These are phyloP conservation scores for Candida sanyiensis DNA, from an alignment of 805 yeast species.

Conservation along the genomic window DNA sequence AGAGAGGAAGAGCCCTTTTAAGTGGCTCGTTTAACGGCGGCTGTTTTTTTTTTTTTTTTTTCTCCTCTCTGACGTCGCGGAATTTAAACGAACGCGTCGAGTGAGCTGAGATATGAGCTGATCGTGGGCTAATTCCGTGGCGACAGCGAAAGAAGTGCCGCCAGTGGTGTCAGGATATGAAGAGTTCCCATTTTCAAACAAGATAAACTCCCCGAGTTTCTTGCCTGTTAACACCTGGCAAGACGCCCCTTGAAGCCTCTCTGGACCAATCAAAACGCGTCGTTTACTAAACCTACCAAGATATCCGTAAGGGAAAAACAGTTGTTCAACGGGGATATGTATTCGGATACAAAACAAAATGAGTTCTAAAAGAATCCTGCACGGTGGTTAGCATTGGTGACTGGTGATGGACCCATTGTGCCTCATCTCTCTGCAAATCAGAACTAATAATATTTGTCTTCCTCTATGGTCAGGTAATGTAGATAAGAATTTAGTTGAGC, in stretches of 20 bases:
- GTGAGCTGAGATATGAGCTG: slow-evolving; percentile 4
- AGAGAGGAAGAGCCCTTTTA: neutral
- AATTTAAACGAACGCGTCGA: slow-evolving; percentile 1
- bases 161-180: neutral
- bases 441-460: slow-evolving; percentile 15
- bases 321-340: too few relatives aligned
- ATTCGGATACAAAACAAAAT: too few relatives aligned
- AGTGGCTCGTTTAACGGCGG: neutral
- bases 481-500: slow-evolving; percentile 23
- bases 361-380: neutral
- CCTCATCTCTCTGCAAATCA: neutral
- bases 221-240: too few relatives aligned
- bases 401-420: neutral
- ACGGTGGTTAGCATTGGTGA: neutral
- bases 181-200: neutral
- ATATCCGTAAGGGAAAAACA: too few relatives aligned
- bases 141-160: neutral
- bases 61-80: neutral
- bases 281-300: neutral
- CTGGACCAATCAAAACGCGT: neutral
- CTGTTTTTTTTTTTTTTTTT: neutral
- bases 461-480: slow-evolving; percentile 27
- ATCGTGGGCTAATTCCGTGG: neutral
- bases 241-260: neutral
- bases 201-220: neutral